phyloP scores from a whole-genome alignment of 2,329 filamentous ascomycete species.

The Sclerotinia borealis region DNA sequence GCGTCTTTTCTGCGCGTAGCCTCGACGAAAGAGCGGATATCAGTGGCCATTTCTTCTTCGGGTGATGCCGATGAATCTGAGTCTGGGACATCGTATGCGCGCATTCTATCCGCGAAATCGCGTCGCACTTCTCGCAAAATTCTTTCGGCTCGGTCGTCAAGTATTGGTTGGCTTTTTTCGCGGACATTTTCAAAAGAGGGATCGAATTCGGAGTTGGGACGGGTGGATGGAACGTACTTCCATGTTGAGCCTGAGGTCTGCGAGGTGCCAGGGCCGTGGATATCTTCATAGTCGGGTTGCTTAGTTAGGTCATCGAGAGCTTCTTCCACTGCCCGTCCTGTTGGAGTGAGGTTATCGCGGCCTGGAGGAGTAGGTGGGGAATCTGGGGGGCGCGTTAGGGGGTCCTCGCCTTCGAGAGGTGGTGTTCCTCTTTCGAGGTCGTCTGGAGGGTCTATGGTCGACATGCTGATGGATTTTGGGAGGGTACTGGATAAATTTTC shows the following conservation, averaged over 20 bases:
- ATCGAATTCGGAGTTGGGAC: neutral
- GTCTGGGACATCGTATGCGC: neutral
- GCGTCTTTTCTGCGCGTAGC: neutral
- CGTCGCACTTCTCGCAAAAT: neutral
- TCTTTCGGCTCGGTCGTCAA: too few relatives aligned
- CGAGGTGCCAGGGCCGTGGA: neutral
- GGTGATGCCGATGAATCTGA: neutral
- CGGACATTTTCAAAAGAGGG: neutral
- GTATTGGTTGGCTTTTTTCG: neutral
- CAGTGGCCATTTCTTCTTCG: neutral
- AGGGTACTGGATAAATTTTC: neutral
- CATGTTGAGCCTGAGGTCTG: neutral
- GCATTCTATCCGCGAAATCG: neutral
- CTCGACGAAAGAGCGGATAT: neutral
- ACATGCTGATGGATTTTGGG: neutral
- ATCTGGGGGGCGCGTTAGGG: too few relatives aligned
- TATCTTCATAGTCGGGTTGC: neutral
- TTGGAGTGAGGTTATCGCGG: neutral
- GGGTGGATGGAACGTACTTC: neutral
- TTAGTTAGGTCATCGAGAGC: neutral
- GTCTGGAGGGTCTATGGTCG: too few relatives aligned
- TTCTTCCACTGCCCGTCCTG: neutral
- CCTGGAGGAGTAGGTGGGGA: neutral
- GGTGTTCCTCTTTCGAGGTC: neutral
- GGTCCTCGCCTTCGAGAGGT: neutral